Base-by-base conservation (phyloP, 2,329 filamentous ascomycete genomes). In the Fusarium anguioides region DNA sequence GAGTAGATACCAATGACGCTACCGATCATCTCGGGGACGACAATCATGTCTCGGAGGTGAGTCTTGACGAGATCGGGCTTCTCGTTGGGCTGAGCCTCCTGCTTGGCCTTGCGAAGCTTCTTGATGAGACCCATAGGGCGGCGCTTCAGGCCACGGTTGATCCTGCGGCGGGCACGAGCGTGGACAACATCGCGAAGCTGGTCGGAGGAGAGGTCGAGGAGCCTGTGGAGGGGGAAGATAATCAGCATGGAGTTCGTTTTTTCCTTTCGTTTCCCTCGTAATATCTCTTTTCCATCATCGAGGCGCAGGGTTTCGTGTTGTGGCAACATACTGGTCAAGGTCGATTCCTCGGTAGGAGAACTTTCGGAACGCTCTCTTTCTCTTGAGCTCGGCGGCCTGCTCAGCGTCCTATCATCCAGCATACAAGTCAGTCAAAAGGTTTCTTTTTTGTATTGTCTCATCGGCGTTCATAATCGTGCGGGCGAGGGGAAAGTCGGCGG, bases 121-220 rank as follows among this genome's bases (percentile, higher is more conserved):
- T 98, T 98, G 91, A 99, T 98, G 80, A 99, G 88, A 78, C 96
- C 96, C 96, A 99, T 98, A 79, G 96, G 96, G 89, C 97, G 97
- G 88, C 96, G 94, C 92, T 98, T 99, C 79, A 99, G 91, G 80
- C 96, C 96, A 76, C 96, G 95, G 92, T 98, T 98, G 92, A 99
- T 98, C 83, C 96, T 90, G 84, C 96, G 91, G 82, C 96, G 95
- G 81, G 96, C 96, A 83, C 96, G 96, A 80, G 96, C 96, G 88
- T 99, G 96, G 80, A 99, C 94, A 83, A 99, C 93, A 91, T 97
- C 94, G 81, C 96, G 94, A 84, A 99, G 94, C 86, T 98, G 92
- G 84, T 98, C 96, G 80, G 94, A 97, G 81, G 91, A 92, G 81
- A 99, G 94, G 85, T 99, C 96, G 81, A 99, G 93, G 82, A 99